Base-by-base conservation (phyloP, 1,284 basidiomycete genomes). In the Microbotryum saponariae region DNA sequence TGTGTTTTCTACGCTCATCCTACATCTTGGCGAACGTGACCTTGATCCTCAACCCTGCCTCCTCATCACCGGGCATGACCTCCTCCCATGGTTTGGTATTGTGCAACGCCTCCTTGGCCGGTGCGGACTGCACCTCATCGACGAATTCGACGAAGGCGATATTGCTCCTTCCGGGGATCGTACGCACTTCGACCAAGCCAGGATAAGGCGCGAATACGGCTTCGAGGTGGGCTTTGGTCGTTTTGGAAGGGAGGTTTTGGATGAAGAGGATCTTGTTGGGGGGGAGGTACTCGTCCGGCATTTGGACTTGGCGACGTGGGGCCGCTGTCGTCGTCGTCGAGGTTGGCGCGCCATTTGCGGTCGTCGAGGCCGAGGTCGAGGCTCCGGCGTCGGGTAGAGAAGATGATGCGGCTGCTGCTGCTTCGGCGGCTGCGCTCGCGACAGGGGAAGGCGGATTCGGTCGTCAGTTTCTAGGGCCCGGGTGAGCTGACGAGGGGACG, bases 251-350 rank as follows among this genome's bases (percentile, higher is more conserved):
- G 33, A 96, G 80, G 75, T 96, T 96, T 78, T 99, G 94, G 68
- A 98, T 76, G 82, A 99, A 99, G 60, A 99, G 83, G 77, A 97
- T 94, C 76, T 92, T 92, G 87, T 99, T 98, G 37, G 94, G 94
- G 5, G 96, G 96, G 9, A 98, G 83, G 77, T 98, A 98, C 77
- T 98, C 94, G 86, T 99, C 94, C 37, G 96, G 93, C 89, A 96
- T 93, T 74, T 91, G 89, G 67, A 97, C 86, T 68, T 85, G 61
- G 14, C 67, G 62, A n/a, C 66, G 70, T 12, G 59, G 52, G 5
- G 62, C 54, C 1, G 63, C 45, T 14, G 63, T 56, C 7, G 57
- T 56, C 21, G 60, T 33, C 25, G 66, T 33, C n/a, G 51, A 29
- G n/a, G 51, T 23, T 6, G 65, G 44, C 4, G 46, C 50, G 42